phyloP scores from a whole-genome alignment of 2,329 filamentous ascomycete species.

The Scytalidium lignicola region DNA sequence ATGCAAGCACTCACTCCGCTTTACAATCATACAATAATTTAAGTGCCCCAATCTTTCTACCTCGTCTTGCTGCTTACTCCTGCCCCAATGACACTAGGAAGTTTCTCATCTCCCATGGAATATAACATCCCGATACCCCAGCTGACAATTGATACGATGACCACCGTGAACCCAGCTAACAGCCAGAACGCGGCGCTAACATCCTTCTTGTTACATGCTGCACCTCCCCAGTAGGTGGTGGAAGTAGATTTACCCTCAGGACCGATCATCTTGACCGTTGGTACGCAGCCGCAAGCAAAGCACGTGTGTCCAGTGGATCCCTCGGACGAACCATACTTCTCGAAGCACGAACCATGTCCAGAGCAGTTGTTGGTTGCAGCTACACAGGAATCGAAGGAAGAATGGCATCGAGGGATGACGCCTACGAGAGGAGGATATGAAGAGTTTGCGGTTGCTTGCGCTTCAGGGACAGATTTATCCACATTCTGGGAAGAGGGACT shows the following conservation, averaged over 20 bases:
- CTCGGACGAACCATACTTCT: conserved; percentile 51
- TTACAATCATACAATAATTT: too few relatives aligned
- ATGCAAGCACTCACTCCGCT: too few relatives aligned
- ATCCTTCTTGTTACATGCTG: conserved; percentile 86
- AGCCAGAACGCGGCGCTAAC: conserved; percentile 87
- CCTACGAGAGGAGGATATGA: conserved; percentile 15
- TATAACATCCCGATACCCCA: conserved; percentile 75
- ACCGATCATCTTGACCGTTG: conserved; percentile 44
- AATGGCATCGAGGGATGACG: conserved; percentile 67
- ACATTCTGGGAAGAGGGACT: conserved; percentile 1
- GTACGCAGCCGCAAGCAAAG: conserved; percentile 72
- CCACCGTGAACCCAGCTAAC: conserved; percentile 68
- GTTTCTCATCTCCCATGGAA: conserved; percentile 76
- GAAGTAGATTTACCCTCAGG: conserved; percentile 43
- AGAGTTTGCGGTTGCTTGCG: conserved; percentile 7
- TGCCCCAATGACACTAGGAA: conserved; percentile 93
- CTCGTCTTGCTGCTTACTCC: conserved; percentile 69
- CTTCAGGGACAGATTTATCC: neutral
- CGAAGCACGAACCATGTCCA: conserved; percentile 70
- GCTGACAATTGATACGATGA: conserved; percentile 61
- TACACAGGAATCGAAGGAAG: conserved; percentile 61
- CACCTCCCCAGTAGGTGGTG: conserved; percentile 74
- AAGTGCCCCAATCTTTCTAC: too few relatives aligned
- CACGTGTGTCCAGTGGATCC: conserved; percentile 49
- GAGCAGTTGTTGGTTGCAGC: conserved; percentile 73